Base-by-base conservation (phyloP, 352 stramenopile species). In the Globisporangium middletonii region DNA sequence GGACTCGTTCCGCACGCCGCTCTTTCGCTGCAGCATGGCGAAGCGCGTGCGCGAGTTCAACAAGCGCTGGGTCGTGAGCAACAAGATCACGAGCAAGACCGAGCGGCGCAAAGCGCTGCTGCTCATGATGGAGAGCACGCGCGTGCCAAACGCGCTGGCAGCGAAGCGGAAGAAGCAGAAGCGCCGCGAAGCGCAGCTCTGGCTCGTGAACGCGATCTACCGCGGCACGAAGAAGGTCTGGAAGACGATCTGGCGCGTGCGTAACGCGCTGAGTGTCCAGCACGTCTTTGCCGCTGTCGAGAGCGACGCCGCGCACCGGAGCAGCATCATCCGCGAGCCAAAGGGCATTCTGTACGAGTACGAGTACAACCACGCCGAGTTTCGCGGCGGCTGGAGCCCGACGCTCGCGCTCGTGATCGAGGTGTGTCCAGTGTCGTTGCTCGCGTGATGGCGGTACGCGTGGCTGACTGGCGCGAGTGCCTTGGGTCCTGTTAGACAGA, bases 341-440 rank as follows among this genome's bases (percentile, higher is more conserved):
- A 92, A 89, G 57, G 83, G 80, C 15, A 88, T 92, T 47, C 54
- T 92, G 43, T 91, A 89, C 62, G 83, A 92, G 61, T 92, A 91
- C 50, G 58, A 82, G n/a, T 92, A 91, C 55, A 80, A 92, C 37
- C 69, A 88, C 46, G 77, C 82, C 26, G 83, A 92, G 57, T 85
- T 86, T 38, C 66, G 75, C 0, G 77, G 78, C 33, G 67, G 79
- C 2, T 57, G 63, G 4, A 91, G 83, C 43, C 75, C 77, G 27
- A 89, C 83, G 11, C 54, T 92, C 18, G 61, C 62, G 42, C 55
- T 88, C 11, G 83, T 92, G 18, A 55, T 89, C 0, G 62, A 91
- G 69, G 83, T 92, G 57, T 7, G 61, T 49, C 8, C 9, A n/a
- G 19, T 28, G 28, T 13, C 16, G 8, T 12, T 13, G 38, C 27